Percentiles rank a stretch among this genome's conserved stretches.
These are phyloP conservation scores for Chloranthus sessilifolius DNA, from an alignment of 164 flowering plant genomes.

Conservation along the genomic window DNA sequence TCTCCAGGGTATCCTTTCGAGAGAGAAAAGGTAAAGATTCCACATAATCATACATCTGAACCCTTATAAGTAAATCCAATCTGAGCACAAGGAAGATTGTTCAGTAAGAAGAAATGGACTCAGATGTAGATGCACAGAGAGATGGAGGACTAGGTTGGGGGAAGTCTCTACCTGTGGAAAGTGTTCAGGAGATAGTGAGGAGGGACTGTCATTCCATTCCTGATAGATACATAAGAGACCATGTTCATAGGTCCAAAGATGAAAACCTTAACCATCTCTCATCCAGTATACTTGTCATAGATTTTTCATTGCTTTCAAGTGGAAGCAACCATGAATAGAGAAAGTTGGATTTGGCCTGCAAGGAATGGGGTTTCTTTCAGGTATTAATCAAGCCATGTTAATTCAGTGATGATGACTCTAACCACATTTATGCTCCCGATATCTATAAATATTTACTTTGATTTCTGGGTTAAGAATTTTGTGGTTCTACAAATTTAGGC, in stretches of 20 bases:
- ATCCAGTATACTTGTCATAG: constrained; percentile 18
- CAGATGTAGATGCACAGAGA: constrained; percentile 2
- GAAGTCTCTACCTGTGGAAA: constrained; percentile 12
- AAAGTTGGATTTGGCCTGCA: constrained; percentile 22
- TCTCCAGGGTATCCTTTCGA: background rate
- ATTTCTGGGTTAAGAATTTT: background rate
- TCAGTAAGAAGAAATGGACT: background rate
- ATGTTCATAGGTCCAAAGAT: constrained; percentile 9
- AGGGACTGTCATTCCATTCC: constrained; percentile 14
- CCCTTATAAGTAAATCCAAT: background rate
- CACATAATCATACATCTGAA: background rate
- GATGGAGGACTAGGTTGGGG: constrained; percentile 11
- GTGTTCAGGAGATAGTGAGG: constrained; percentile 28
- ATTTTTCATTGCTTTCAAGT: constrained; percentile 17
- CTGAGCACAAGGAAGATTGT: background rate
- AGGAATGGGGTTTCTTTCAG: constrained; percentile 29
- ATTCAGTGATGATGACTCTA: too few species aligned
- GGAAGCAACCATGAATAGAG: constrained; percentile 15
- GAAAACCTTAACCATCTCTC: background rate
- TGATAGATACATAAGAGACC: constrained; percentile 16
- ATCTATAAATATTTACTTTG: background rate
- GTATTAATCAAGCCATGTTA: too few species aligned
- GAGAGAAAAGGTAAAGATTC: background rate
- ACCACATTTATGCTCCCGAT: background rate
- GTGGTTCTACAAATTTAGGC: too few species aligned